Conservation (phyloP, 768 basidiomycete genomes). For the Kwoniella heveanensis region DNA sequence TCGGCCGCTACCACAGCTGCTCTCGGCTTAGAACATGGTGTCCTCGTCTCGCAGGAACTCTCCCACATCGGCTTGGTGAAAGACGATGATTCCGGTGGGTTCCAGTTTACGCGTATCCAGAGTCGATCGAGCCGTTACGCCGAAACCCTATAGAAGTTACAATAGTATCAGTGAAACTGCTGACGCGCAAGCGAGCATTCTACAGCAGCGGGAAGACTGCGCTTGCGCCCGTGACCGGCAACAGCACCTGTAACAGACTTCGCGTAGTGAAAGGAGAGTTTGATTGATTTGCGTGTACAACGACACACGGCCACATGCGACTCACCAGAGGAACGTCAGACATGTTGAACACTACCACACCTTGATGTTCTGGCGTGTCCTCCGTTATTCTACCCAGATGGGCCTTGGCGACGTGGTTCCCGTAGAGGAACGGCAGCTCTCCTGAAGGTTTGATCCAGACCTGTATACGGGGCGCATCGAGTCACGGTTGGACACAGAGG, state of each 20-base stretch:
- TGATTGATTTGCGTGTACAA: too few species aligned
- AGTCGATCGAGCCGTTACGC: conserved; percentile 59
- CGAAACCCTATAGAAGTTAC: conserved; percentile 20
- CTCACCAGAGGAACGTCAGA: conserved; percentile 85
- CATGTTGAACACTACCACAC: conserved; percentile 96
- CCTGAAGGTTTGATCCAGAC: conserved; percentile 99
- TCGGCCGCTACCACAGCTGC: too few species aligned
- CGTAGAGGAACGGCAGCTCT: conserved; percentile 98
- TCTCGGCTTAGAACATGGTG: conserved; percentile 48
- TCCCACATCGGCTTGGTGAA: conserved; percentile 99
- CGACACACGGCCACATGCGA: too few species aligned
- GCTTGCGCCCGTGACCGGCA: too few species aligned
- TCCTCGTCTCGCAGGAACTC: conserved; percentile 97
- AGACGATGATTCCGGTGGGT: conserved; percentile 94
- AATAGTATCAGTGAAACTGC: too few species aligned
- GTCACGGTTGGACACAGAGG: neutral
- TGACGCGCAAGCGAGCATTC: too few species aligned
- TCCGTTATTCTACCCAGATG: conserved; percentile 98
- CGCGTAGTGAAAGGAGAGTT: too few species aligned
- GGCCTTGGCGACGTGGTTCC: conserved; percentile 97
- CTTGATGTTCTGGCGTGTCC: conserved; percentile 98
- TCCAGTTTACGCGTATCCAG: conserved; percentile 95
- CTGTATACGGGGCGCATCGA: too few species aligned
- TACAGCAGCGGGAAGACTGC: too few species aligned
- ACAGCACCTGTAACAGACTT: neutral